Percentiles rank a stretch among this genome's conserved stretches.
Evolutionary conservation across 2,329 filamentous ascomycete genomes (phyloP).

Genomic region (Fusarium illudens): DNA sequence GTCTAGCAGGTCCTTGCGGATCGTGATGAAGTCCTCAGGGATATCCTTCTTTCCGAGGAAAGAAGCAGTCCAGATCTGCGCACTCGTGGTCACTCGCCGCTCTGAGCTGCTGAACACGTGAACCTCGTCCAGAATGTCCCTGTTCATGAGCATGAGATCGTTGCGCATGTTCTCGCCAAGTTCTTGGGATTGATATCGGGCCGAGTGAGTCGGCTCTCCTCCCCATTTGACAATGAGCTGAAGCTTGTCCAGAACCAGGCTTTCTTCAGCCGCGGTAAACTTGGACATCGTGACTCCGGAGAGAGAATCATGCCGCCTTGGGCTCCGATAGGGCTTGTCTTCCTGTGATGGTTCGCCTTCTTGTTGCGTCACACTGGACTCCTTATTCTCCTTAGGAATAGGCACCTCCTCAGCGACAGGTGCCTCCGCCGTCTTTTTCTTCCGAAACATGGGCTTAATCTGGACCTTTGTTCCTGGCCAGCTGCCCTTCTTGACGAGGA

Average conservation of each 20-base stretch:
- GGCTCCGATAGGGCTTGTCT: constrained; percentile 44
- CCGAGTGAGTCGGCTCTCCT: constrained; percentile 96
- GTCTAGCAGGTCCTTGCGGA: constrained; percentile 93
- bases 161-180: constrained; percentile 96
- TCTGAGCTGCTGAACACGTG: constrained; percentile 97
- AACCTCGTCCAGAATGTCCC: constrained; percentile 90
- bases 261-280: constrained; percentile 92
- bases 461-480: constrained; percentile 98
- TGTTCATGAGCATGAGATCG: constrained; percentile 90
- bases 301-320: constrained; percentile 81
- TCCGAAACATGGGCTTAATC: constrained; percentile 99
- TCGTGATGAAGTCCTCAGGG: constrained; percentile 83
- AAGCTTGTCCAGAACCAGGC: constrained; percentile 91
- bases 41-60: constrained; percentile 90
- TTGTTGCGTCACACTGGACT: constrained; percentile 34
- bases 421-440: constrained; percentile 74
- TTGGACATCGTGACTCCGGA: constrained; percentile 92
- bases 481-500: constrained; percentile 88
- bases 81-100: constrained; percentile 90
- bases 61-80: constrained; percentile 92
- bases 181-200: constrained; percentile 94
- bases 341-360: constrained; percentile 37
- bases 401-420: constrained; percentile 49
- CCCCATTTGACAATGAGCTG: constrained; percentile 99
- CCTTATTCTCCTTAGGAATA: constrained; percentile 42